Evolutionary conservation across 331 rosid genomes (phyloP), one percentile per base, ranked within the genome.

Genomic region (Erythrophleum ivorense): DNA sequence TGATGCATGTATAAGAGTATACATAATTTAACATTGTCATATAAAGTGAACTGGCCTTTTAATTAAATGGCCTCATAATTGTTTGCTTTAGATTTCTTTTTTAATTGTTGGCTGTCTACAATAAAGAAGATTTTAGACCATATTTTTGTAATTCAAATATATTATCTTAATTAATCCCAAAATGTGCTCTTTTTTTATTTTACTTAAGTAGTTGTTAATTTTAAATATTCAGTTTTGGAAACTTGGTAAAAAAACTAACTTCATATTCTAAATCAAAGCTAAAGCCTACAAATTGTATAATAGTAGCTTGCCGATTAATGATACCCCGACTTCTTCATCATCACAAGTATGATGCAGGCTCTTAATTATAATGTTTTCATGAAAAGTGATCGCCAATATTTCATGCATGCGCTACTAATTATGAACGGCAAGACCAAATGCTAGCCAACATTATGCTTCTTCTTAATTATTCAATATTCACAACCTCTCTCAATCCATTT

Each of bases 351-450:
- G 36, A 62, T 57, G 31, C 46, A 62, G 38, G 66, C 73, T 49
- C 8, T 31, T 60, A 34, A 12, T 50, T 50, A 33, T 36, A 34
- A 64, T 18, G 50, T 29, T 75, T 50, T 48, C 53, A 7, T 62
- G n/a, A 62, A 62, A 65, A 81, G 62, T 53, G 48, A 40, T 21
- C 31, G 13, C 12, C 31, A 7, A 66, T 54, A 45, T 75, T 63
- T 81, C 85, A 66, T 66, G 81, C 81, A 66, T 49, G 77, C 64
- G 7, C 60, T 49, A 14, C 76, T 49, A 29, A 71, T 57, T 46
- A 71, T 79, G n/a, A 45, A 58, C 43, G 7, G 11, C 24, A n/a
- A 55, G 9, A 55, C 62, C 62, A 55, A 55, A 55, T 1, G 29
- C 62, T 15, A 55, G 4, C 64, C 24, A 58, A 21, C 34, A 58